Conservation (phyloP, 1,284 basidiomycete species). For the Cutaneotrichosporon cavernicola region DNA sequence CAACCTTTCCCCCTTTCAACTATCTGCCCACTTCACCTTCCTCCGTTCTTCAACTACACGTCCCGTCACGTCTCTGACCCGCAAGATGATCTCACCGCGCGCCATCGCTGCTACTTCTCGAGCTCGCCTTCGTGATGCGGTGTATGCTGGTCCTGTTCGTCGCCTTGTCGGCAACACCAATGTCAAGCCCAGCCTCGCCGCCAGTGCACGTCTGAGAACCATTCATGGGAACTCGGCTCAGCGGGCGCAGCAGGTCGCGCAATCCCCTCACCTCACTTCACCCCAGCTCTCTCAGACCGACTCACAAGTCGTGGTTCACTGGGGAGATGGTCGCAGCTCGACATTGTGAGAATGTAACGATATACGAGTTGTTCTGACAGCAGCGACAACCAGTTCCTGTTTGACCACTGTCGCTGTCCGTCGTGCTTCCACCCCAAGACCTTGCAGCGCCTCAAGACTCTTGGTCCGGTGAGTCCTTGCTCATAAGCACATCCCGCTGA, state of each 20-base stretch:
- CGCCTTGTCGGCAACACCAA: not conserved
- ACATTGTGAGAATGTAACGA: constrained; percentile 8
- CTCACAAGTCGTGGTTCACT: constrained; percentile 9
- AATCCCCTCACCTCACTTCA: not conserved
- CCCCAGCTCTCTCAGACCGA: constrained; percentile 18
- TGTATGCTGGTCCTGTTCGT: not conserved
- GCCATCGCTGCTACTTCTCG: not conserved
- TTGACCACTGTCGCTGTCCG: constrained; percentile 85
- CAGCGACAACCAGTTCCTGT: constrained; percentile 70
- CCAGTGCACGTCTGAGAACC: not conserved
- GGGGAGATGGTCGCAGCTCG: constrained; percentile 15
- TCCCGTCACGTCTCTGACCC: not conserved
- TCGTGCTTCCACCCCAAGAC: constrained; percentile 84
- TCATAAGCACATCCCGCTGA: not conserved
- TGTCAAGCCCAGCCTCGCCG: not conserved
- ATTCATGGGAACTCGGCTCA: not conserved
- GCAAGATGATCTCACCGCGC: not conserved
- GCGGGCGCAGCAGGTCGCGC: constrained; percentile 2
- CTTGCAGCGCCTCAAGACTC: constrained; percentile 84
- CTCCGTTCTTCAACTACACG: not conserved
- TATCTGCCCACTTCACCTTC: not conserved
- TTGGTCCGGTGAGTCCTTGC: constrained; percentile 64
- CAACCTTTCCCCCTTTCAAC: not conserved
- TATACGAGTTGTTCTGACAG: not conserved
- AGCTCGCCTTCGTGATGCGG: not conserved